Evolutionary conservation across 495 filamentous ascomycete genomes (phyloP), one percentile per base, ranked within the genome.

Genomic region (Podospora bellae-mahoneyi): DNA sequence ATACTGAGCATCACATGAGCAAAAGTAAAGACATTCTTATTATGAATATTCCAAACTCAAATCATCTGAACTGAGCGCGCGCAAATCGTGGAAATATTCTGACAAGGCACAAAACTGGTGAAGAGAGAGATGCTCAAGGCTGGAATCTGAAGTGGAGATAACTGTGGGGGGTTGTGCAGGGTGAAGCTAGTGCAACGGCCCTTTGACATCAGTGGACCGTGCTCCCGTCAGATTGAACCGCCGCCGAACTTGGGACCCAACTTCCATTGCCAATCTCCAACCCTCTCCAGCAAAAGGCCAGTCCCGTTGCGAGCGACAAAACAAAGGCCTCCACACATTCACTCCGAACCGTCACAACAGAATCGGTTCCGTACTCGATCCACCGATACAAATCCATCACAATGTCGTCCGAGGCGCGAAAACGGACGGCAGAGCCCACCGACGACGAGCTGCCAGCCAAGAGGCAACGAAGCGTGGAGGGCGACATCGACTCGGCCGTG

Each of bases 381-480:
- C 18, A 48, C 15, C 39, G 39, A 48, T 48, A 48, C 39, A 48
- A 48, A 16, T 48, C 39, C 39, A 48, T 16, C 39, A 48, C 5
- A 16, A 48, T 48, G 39, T 5, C 39, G 5, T 48, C 39, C 26
- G 64, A 76, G 19, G 67, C 75, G 67, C 72, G 72, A 61, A 78
- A 76, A 66, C 70, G 76, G 59, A 58, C 71, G 6, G 70, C 71
- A 15, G 73, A 71, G 1, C 60, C 64, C 48, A 71, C 73, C 44
- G 61, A 64, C 28, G 69, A 77, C 26, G 20, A 64, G 48, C 59
- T 69, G 1, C 26, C 32, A 5, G 15, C 68, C 4, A 82, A 82
- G 72, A 77, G 78, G 62, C 79, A 74, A 32, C 73, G 75, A 9
- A 58, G n/a, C 55, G 55, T 15, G 23, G 55, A 48, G 39, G 39